phyloP scores from a whole-genome alignment of 352 stramenopile genomes.

The Phytophthora boehmeriae region DNA sequence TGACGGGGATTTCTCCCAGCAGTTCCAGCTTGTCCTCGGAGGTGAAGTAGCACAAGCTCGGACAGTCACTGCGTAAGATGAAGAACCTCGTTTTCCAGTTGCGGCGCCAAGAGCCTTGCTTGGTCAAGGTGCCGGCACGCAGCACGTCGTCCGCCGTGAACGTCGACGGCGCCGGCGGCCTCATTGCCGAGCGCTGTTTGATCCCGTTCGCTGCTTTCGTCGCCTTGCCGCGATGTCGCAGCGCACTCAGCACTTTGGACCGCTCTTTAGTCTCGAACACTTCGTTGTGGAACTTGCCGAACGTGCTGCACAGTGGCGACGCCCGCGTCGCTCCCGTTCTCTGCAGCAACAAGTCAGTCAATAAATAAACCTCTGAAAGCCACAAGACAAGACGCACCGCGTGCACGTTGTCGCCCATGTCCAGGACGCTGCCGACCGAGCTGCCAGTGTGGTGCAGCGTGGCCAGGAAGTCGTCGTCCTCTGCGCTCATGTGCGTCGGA shows the following conservation, averaged over 20 bases:
- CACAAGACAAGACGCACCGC: background rate
- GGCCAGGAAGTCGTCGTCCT: conserved; percentile 34
- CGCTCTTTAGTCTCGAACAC: conserved; percentile 81
- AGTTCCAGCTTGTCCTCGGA: conserved; percentile 86
- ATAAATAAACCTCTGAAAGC: too few species aligned
- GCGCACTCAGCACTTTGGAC: conserved; percentile 75
- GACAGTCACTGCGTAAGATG: conserved; percentile 74
- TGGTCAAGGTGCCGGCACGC: conserved; percentile 64
- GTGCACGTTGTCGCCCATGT: conserved; percentile 19
- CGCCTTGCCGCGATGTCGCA: conserved; percentile 68
- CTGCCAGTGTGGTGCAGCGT: conserved; percentile 37
- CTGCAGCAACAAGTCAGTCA: too few species aligned
- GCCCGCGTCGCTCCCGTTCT: conserved; percentile 11
- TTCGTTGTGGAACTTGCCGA: conserved; percentile 77
- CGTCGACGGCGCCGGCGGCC: conserved; percentile 39
- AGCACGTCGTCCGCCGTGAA: conserved; percentile 79
- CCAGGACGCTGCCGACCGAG: conserved; percentile 23
- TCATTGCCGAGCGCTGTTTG: conserved; percentile 18
- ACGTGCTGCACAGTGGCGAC: conserved; percentile 49
- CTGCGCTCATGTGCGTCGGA: conserved; percentile 23
- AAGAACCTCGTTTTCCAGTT: conserved; percentile 90
- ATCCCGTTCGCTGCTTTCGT: conserved; percentile 25
- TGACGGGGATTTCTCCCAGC: conserved; percentile 70
- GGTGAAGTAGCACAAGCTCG: conserved; percentile 82
- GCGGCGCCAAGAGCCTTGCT: conserved; percentile 83